phyloP scores from a whole-genome alignment of 805 yeast species.

The Metschnikowia henanensis region DNA sequence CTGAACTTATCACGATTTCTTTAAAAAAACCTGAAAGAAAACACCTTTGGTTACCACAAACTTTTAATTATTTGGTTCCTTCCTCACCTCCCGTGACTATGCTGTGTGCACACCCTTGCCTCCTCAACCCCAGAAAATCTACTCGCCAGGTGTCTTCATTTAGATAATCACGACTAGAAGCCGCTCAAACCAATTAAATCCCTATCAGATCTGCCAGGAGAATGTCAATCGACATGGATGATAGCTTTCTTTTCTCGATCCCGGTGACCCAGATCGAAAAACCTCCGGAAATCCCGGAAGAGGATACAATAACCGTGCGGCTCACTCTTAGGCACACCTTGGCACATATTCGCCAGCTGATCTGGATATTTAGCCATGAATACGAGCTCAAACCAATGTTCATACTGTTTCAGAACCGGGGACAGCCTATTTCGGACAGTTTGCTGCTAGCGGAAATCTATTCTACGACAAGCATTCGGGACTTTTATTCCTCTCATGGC shows the following conservation, averaged over 20 bases:
- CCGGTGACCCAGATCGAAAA: slow-evolving; percentile 7
- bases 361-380: slow-evolving; percentile 30
- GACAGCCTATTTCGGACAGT: slow-evolving; percentile 12
- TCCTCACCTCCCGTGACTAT: too few species aligned
- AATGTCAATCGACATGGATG: slow-evolving; percentile 13
- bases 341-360: slow-evolving; percentile 25
- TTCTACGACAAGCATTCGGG: slow-evolving; percentile 5
- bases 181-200: too few species aligned
- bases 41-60: too few species aligned
- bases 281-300: neutral
- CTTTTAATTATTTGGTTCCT: too few species aligned
- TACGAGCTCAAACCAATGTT: slow-evolving; percentile 27
- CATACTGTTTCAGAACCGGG: slow-evolving; percentile 17
- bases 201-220: too few species aligned
- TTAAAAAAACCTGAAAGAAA: too few species aligned
- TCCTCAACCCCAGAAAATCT: too few species aligned
- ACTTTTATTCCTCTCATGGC: neutral
- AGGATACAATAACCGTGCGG: slow-evolving; percentile 9
- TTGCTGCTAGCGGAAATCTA: slow-evolving; percentile 18
- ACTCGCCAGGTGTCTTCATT: too few species aligned
- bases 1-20: too few species aligned
- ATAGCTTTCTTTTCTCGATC: slow-evolving; percentile 10
- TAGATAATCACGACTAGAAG: too few species aligned
- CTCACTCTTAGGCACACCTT: slow-evolving; percentile 26
- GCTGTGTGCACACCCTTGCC: too few species aligned